Percentiles rank a stretch among this genome's conserved stretches.
phyloP scores from a whole-genome alignment of 2,329 filamentous ascomycete species.

The Arthrobotrys sphaeroides region DNA sequence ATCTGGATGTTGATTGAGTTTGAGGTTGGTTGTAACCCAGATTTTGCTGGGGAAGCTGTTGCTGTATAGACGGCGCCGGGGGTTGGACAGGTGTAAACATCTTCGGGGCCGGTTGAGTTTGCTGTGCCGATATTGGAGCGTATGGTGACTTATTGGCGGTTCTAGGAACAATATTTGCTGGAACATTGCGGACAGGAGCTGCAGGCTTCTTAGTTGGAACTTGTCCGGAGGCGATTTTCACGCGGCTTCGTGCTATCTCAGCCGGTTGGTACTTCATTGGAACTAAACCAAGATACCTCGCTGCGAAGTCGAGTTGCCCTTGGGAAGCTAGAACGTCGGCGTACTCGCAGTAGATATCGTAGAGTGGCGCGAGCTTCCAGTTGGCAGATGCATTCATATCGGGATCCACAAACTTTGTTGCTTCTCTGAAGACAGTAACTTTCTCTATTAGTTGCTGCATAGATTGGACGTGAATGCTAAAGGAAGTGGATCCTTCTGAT shows the following conservation, averaged over 20 bases:
- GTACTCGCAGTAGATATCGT: slow-evolving; percentile 96
- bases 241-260: slow-evolving; percentile 83
- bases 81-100: slow-evolving; percentile 49
- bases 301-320: slow-evolving; percentile 83
- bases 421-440: slow-evolving; percentile 93
- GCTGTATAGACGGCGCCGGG: neutral
- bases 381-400: slow-evolving; percentile 76
- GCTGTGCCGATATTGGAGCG: slow-evolving; percentile 45
- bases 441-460: slow-evolving; percentile 97
- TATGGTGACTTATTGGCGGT: slow-evolving; percentile 59
- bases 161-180: slow-evolving; percentile 57
- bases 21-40: slow-evolving; percentile 6
- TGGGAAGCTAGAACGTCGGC: slow-evolving; percentile 92
- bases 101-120: slow-evolving; percentile 43
- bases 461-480: slow-evolving; percentile 87
- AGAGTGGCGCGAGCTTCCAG: slow-evolving; percentile 89
- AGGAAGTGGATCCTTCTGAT: slow-evolving; percentile 74
- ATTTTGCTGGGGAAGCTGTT: neutral
- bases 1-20: slow-evolving; percentile 41
- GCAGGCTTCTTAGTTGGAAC: slow-evolving; percentile 59
- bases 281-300: slow-evolving; percentile 89
- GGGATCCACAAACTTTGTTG: slow-evolving; percentile 86
- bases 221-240: slow-evolving; percentile 83
- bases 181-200: slow-evolving; percentile 12
- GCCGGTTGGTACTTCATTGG: slow-evolving; percentile 85